Evolutionary conservation across 176 grass and related monocot species (phyloP), one percentile per base, ranked within the genome.

Genomic region (Musa troglodytarum): DNA sequence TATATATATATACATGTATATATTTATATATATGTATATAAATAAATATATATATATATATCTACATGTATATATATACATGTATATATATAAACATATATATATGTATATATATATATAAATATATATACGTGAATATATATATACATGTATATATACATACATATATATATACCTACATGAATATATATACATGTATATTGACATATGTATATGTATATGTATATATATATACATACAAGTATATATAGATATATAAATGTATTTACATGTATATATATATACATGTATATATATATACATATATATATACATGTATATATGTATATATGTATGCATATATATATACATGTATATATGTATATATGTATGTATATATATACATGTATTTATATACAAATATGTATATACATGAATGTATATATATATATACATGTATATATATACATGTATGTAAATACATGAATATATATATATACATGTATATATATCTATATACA

Each of bases 211-310:
- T n/a, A n/a, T n/a, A n/a, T n/a, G n/a, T n/a, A n/a, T n/a, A n/a
- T n/a, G n/a, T n/a, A n/a, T n/a, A n/a, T n/a, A n/a, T n/a, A n/a
- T n/a, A n/a, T n/a, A n/a, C n/a, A n/a, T n/a, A n/a, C n/a, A n/a
- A n/a, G n/a, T 53, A 62, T 62, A 62, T 62, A 62, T 62, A 62
- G 2, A 62, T 62, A 62, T 62, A 62, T 62, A n/a, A 13, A 62
- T 19, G 17, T n/a, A 62, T 62, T 2, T 62, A 62, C 14, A 62
- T 62, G 15, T 62, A 14, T 62, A 11, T n/a, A 62, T 19, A 62
- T n/a, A 19, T 62, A 14, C 14, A 62, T 62, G 15, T 62, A 62
- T 62, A n/a, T n/a, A 62, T 62, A 62, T n/a, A n/a, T 19, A 62
- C 15, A n/a, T 62, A 19, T 62, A n/a, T 62, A 62, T 62, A 19